Percentiles rank a stretch among this genome's conserved stretches.
These are phyloP conservation scores for Diphasiastrum complanatum DNA, from an alignment of 83 land plant species.

Conservation along the genomic window DNA sequence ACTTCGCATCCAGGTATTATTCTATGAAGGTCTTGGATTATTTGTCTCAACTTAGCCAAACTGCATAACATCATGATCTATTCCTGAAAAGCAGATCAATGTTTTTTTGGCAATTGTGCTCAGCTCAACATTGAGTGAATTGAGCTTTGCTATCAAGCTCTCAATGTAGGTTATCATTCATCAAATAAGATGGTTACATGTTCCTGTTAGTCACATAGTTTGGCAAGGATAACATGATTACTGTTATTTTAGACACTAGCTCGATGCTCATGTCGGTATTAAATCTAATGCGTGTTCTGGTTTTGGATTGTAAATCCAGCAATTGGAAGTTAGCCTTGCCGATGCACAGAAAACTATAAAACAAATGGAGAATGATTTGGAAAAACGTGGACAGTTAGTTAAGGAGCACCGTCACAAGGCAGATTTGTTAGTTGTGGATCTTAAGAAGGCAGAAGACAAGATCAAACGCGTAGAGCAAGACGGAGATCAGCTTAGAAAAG, in stretches of 20 bases:
- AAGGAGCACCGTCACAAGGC: constrained; percentile 17
- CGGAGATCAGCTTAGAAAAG: constrained; percentile 8
- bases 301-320: constrained; percentile 13
- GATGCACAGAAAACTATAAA: constrained; percentile 25
- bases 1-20: constrained; percentile 30
- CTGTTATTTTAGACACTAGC: not conserved
- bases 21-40: not conserved
- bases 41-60: not conserved
- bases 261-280: not conserved
- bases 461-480: constrained; percentile 26
- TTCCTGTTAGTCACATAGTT: too few species aligned
- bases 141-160: too few species aligned
- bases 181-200: not conserved
- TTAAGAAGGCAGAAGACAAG: constrained; percentile 14
- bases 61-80: too few species aligned
- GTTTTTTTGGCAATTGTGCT: not conserved
- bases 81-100: too few species aligned
- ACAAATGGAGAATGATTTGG: constrained; percentile 23
- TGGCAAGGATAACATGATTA: too few species aligned
- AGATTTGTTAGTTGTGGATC: constrained; percentile 12
- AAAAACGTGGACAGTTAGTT: not conserved
- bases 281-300: not conserved
- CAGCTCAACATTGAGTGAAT: not conserved
- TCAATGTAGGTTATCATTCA: not conserved
- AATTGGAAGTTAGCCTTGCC: constrained; percentile 21